Conservation (phyloP, 1,139 yeast genomes). For the Yamadazyma songkhlaensis region DNA sequence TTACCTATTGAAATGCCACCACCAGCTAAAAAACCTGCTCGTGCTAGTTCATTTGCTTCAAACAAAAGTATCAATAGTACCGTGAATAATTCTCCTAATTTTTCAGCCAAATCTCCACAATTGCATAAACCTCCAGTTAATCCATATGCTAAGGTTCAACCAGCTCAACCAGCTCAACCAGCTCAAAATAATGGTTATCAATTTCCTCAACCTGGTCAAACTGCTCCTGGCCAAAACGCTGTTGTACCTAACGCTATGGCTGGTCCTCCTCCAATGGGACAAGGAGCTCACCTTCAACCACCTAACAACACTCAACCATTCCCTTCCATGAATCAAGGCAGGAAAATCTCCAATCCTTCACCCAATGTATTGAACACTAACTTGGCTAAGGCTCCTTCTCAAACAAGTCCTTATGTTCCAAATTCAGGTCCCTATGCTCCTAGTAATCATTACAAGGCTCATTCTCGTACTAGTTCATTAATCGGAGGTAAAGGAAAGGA, state of each 20-base stretch:
- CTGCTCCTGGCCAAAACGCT: not conserved
- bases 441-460: slow-evolving; percentile 30
- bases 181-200: not conserved
- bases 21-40: slow-evolving; percentile 23
- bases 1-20: slow-evolving; percentile 37
- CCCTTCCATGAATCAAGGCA: not conserved
- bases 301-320: slow-evolving; percentile 8
- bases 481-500: slow-evolving; percentile 44
- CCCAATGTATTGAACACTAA: slow-evolving; percentile 18
- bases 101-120: slow-evolving; percentile 10
- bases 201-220: not conserved
- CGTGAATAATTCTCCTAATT: slow-evolving; percentile 8
- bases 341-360: slow-evolving; percentile 9
- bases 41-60: slow-evolving; percentile 20
- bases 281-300: slow-evolving; percentile 5
- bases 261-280: slow-evolving; percentile 3
- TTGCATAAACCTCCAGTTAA: slow-evolving; percentile 14
- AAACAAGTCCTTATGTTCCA: slow-evolving; percentile 44
- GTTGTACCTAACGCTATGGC: too few relatives aligned
- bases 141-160: slow-evolving; percentile 15
- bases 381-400: slow-evolving; percentile 19
- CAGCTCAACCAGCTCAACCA: slow-evolving; percentile 2
- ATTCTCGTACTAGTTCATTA: slow-evolving; percentile 43
- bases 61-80: not conserved
- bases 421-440: slow-evolving; percentile 50